Evolutionary conservation across 352 stramenopile species (phyloP), one percentile per base, ranked within the genome.

Genomic region (Phytophthora aleatoria): DNA sequence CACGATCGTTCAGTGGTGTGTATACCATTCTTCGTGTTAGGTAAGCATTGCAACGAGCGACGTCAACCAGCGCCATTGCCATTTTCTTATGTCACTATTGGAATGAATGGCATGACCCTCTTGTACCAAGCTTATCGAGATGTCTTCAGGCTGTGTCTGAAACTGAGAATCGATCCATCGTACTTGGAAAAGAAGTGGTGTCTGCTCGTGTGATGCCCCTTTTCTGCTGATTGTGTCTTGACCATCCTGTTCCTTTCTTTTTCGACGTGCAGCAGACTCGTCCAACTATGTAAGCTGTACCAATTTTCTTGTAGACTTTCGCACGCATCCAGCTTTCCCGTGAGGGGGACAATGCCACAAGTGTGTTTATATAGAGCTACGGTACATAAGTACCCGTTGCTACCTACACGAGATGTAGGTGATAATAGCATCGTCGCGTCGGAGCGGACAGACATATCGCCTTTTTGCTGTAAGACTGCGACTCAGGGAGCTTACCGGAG

Each of bases 41-140:
- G 10, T 58, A 63, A 1, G 67, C 72, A 49, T 79, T 79, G 20
- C 51, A 54, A 0, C 60, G 52, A 9, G 63, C 72, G 28, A 79
- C 55, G 42, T 74, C 68, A 5, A 71, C 50, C 0, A 77, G 20
- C 0, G 64, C 61, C 13, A 80, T 35, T 0, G 44, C 54, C 2
- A 77, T 41, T 31, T 35, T 20, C 0, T 41, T 41, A n/a, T 41
- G 35, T 2, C 35, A 41, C 6, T 70, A 71, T 47, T 74, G 53
- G 24, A 71, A 69, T 1, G 57, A 74, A 48, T 80, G 72, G 15
- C 61, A 41, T 41, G 10, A 4, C 35, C n/a, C 0, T 28, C 13
- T 28, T 47, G 41, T 12, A 47, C n/a, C n/a, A 47, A 47, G 16
- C 4, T 47, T 12, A 28, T 16, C 41, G 41, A 47, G 5, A 47